phyloP scores from a whole-genome alignment of 768 basidiomycete species.

The Pilatotrama ljubarskyi region DNA sequence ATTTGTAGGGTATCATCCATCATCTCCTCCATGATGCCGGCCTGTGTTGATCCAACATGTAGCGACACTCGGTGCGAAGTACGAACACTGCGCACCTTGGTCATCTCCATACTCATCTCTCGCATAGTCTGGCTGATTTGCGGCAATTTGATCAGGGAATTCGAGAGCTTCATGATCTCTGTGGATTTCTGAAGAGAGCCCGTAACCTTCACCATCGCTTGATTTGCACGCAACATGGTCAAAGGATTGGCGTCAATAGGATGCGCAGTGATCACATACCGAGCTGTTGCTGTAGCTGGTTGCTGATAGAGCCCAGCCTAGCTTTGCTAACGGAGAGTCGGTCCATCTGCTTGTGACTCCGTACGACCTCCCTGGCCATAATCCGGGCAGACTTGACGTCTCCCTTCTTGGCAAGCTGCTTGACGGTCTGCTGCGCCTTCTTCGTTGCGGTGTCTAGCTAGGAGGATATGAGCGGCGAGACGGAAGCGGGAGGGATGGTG shows the following conservation, averaged over 20 bases:
- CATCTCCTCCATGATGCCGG: constrained; percentile 98
- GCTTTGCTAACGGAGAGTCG: constrained; percentile 92
- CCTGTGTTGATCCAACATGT: constrained; percentile 45
- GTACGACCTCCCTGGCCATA: constrained; percentile 90
- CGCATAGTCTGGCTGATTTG: constrained; percentile 93
- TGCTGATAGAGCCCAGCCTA: constrained; percentile 83
- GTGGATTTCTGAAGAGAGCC: constrained; percentile 98
- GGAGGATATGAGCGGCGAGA: constrained; percentile 7
- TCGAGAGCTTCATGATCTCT: constrained; percentile 99
- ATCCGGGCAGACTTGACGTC: constrained; percentile 92
- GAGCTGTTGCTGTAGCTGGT: constrained; percentile 88
- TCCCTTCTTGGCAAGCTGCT: constrained; percentile 87
- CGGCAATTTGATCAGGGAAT: constrained; percentile 85
- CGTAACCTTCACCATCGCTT: constrained; percentile 96
- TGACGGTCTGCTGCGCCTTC: constrained; percentile 80
- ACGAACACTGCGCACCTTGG: constrained; percentile 61
- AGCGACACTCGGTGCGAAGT: background rate
- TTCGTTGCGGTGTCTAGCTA: constrained; percentile 82
- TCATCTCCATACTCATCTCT: constrained; percentile 99
- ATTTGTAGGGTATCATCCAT: constrained; percentile 88
- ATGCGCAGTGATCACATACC: constrained; percentile 50
- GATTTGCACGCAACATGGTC: background rate
- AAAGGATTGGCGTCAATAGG: background rate
- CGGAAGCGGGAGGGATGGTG: constrained; percentile 18
- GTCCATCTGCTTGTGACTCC: constrained; percentile 94